phyloP scores from a whole-genome alignment of 768 basidiomycete genomes.

The Ramaria sp. region DNA sequence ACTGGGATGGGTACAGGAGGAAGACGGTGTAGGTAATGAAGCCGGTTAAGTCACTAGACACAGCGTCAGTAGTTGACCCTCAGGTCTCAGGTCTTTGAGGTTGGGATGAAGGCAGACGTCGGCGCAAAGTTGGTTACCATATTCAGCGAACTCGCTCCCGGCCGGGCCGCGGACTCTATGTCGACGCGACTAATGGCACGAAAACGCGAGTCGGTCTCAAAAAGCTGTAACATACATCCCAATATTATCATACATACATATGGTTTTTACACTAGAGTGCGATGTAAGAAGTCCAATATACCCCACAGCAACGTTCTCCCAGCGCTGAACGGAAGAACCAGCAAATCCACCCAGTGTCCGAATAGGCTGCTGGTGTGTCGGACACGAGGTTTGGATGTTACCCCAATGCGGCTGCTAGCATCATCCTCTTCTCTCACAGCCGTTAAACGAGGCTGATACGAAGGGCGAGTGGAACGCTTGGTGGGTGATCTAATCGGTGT shows the following conservation, averaged over 20 bases:
- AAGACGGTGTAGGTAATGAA: neutral
- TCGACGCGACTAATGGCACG: too few species aligned
- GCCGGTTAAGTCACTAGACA: neutral
- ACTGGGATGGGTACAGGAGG: neutral
- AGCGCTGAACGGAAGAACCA: neutral
- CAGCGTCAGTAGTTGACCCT: too few species aligned
- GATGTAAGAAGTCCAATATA: neutral
- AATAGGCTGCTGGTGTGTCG: neutral
- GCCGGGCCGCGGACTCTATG: neutral
- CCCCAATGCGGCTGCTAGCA: neutral
- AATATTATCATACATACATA: neutral
- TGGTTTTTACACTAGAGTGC: neutral
- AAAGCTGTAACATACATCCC: neutral
- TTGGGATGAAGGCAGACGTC: neutral
- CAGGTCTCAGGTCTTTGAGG: too few species aligned
- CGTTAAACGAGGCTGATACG: neutral
- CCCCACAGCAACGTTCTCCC: neutral
- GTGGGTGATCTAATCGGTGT: neutral
- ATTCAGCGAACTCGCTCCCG: neutral
- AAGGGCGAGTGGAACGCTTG: neutral
- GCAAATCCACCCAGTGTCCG: neutral
- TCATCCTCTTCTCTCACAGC: neutral
- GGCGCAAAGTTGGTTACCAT: neutral
- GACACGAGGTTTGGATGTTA: neutral
- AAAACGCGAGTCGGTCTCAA: neutral